Evolutionary conservation across 2,329 filamentous ascomycete species (phyloP), one percentile per base, ranked within the genome.

Genomic region (Zymoseptoria pseudotritici): DNA sequence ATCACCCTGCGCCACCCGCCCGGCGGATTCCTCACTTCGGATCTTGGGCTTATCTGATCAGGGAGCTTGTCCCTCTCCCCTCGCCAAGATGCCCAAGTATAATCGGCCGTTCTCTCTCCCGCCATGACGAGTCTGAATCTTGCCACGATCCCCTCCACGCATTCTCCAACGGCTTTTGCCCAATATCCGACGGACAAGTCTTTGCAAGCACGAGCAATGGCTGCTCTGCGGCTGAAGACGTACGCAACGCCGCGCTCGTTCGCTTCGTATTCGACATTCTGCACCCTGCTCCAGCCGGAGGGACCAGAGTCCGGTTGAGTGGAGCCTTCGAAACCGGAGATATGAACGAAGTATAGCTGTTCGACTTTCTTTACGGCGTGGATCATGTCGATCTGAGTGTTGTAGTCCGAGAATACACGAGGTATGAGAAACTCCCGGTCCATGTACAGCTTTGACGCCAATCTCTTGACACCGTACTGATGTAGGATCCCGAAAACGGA

Each of bases 361-460:
- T 24, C 20, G 13, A 19, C 11, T 6, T 21, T 19, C 9, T 10
- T 21, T n/a, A 52, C 50, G 6, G n/a, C n/a, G 3, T 21, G 17
- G 3, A 21, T 17, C 50, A 52, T 52, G 4, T n/a, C 9, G 5
- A 19, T 10, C 22, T 24, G 20, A 19, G 50, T 52, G n/a, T 17
- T 19, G 5, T 6, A 20, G 19, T 52, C 50, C 17, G 20, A 10
- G 50, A 52, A 21, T 11, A 52, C 22, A 3, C 50, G 20, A 8
- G 50, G 50, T 13, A 52, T 21, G 10, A 52, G 22, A 17, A 52
- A 7, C 7, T n/a, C 13, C 11, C 22, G 50, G 19, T 52, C 50
- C 50, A 36, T 13, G 21, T 49, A 58, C 3, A 58, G 31, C 22
- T 58, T 58, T 11, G 19, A 6, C 8, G 57, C 57, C 10, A 58